Base-by-base conservation (phyloP, 257 asterid species). In the Nicotiana benthamiana region DNA sequence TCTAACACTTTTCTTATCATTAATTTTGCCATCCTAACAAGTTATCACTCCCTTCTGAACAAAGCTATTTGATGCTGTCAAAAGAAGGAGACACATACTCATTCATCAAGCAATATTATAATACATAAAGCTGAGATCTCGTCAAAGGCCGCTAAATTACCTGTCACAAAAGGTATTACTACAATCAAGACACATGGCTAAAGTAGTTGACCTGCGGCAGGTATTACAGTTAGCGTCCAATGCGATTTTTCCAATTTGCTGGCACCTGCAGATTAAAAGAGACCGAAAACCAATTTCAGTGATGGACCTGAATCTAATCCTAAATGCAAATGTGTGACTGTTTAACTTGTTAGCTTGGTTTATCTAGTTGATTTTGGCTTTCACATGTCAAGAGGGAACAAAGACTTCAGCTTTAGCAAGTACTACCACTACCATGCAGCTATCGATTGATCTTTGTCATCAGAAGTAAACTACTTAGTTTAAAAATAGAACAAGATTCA, bases 131-230 rank as follows among this genome's bases (percentile, higher is more conserved):
- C 34, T 30, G 80, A 80, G 57, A 5, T 57, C 76, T 13, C 2
- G 34, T 60, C 22, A 60, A 56, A 27, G 30, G 79, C 36, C 26
- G 36, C n/a, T 13, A 75, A 86, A 53, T 43, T 86, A 93, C 98
- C 97, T 83, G 85, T 94, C 98, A 84, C 98, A 94, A 80, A 86
- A 89, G 64, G 86, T 85, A 82, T 90, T 91, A 77, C 88, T 86
- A 82, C 98, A 94, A 80, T 84, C 82, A 22, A 94, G 84, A 78
- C 98, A 94, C 68, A 90, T 83, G 82, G 97, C 96, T 83, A 94
- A 84, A 48, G 90, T 84, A 81, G 89, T 89, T 51, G 91, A 86
- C 75, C 87, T 84, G 43, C 90, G 88, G 75, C 98, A 94, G 13
- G 90, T 85, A 83, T 88, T 89, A 89, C 98, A 94, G 79, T 89